Percentiles rank a stretch among this genome's conserved stretches.
Conservation (phyloP, 345 rosid species). For the Balakata baccata region DNA sequence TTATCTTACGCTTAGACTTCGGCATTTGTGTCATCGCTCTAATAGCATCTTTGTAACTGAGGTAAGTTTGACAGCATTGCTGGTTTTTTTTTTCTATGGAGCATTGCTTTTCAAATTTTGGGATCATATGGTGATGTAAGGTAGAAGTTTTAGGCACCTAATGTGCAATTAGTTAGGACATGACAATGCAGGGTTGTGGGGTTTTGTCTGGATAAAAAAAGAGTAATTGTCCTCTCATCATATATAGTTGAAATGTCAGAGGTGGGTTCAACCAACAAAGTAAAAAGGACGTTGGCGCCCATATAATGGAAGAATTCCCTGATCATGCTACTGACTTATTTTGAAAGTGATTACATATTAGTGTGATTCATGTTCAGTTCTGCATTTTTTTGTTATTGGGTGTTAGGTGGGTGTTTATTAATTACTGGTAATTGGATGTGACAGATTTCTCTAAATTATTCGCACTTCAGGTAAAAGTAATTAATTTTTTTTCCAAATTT, state of each 20-base stretch:
- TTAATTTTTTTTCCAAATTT: not conserved
- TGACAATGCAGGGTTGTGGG: not conserved
- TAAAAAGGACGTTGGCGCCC: conserved; percentile 11
- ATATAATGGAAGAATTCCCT: not conserved
- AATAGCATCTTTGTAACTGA: not conserved
- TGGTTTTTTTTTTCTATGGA: not conserved
- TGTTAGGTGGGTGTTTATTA: not conserved
- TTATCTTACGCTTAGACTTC: not conserved
- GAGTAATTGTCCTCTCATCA: not conserved
- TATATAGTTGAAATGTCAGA: conserved; percentile 4
- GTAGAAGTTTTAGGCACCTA: no score
- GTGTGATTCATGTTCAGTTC: not conserved
- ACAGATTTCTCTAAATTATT: no score
- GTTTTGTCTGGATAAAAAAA: not conserved
- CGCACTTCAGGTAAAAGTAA: not conserved
- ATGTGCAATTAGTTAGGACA: not conserved
- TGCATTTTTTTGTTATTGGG: conserved; percentile 1
- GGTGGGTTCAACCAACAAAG: conserved; percentile 10
- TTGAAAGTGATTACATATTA: not conserved
- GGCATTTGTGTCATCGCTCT: not conserved
- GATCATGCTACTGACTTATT: not conserved
- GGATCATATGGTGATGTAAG: no score
- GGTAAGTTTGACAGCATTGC: not conserved
- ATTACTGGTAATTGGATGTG: not conserved
- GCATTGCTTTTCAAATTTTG: not conserved